Evolutionary conservation across 2,329 filamentous ascomycete species (phyloP).

Genomic region (Seiridium unicorne): DNA sequence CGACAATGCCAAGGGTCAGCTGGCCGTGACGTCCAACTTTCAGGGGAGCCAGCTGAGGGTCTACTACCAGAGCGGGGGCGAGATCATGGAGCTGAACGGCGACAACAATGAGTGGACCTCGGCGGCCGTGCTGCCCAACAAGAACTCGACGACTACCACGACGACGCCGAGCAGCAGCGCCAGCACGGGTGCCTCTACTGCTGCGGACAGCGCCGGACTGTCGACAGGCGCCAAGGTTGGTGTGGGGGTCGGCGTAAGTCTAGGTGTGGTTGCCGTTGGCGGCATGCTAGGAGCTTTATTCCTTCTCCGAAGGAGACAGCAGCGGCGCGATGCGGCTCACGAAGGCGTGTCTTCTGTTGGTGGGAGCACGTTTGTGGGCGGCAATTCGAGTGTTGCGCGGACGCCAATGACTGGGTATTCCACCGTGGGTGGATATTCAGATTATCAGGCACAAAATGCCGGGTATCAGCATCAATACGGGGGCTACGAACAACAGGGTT

Average conservation of each 20-base stretch:
- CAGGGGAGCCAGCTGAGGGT: constrained; percentile 22
- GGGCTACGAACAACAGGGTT: background rate
- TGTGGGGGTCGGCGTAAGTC: constrained; percentile 30
- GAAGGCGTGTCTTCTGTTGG: constrained; percentile 8
- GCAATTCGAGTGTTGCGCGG: background rate
- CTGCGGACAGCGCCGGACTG: constrained; percentile 12
- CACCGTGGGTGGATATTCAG: constrained; percentile 1
- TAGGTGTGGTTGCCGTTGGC: constrained; percentile 29
- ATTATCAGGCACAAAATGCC: background rate
- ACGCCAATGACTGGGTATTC: constrained; percentile 4
- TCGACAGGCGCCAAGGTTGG: constrained; percentile 33
- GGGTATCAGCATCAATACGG: background rate
- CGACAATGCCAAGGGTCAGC: constrained; percentile 19
- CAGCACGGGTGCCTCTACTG: background rate
- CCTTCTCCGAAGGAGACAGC: constrained; percentile 24
- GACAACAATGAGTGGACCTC: constrained; percentile 28
- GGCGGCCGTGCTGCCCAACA: constrained; percentile 18
- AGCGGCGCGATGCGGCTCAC: constrained; percentile 13
- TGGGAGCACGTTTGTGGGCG: background rate
- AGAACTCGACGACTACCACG: constrained; percentile 17
- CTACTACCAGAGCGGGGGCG: constrained; percentile 32
- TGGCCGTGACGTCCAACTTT: constrained; percentile 28
- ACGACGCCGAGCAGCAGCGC: background rate
- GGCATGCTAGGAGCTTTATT: constrained; percentile 25
- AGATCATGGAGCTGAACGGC: constrained; percentile 28